Conservation (phyloP, 2,329 filamentous ascomycete species). For the Pseudocercospora ulei region DNA sequence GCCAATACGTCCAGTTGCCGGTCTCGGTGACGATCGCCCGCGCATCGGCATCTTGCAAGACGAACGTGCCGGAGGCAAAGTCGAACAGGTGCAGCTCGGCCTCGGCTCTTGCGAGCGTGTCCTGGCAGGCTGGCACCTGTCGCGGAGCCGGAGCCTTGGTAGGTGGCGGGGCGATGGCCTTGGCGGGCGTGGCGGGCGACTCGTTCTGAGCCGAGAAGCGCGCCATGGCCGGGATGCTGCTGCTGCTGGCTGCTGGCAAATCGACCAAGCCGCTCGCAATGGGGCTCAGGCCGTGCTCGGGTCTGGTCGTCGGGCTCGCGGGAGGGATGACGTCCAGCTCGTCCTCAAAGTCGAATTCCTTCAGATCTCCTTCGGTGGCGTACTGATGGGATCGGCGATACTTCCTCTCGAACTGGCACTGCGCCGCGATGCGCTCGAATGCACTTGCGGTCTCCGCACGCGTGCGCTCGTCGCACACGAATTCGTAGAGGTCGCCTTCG, state of each 20-base stretch:
- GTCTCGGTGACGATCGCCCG: constrained; percentile 73
- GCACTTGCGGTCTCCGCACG: constrained; percentile 61
- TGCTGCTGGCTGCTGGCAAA: constrained; percentile 22
- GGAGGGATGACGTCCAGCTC: constrained; percentile 51
- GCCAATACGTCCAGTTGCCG: constrained; percentile 90
- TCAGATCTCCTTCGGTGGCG: constrained; percentile 70
- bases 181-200: constrained; percentile 24
- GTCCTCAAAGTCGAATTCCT: constrained; percentile 67
- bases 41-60: constrained; percentile 65
- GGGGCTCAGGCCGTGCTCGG: constrained; percentile 32
- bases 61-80: constrained; percentile 74
- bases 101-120: constrained; percentile 62
- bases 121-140: constrained; percentile 56
- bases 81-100: constrained; percentile 92
- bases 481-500: constrained; percentile 90
- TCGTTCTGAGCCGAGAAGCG: constrained; percentile 29
- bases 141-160: constrained; percentile 53
- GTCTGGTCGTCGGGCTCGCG: constrained; percentile 43
- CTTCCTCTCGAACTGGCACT: constrained; percentile 97
- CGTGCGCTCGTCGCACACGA: constrained; percentile 75
- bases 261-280: constrained; percentile 28
- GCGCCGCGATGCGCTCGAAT: constrained; percentile 71
- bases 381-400: constrained; percentile 69
- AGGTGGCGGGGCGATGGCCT: constrained; percentile 38
- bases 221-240: constrained; percentile 26